phyloP scores from a whole-genome alignment of 495 filamentous ascomycete species.

The Penicillium paxilli region DNA sequence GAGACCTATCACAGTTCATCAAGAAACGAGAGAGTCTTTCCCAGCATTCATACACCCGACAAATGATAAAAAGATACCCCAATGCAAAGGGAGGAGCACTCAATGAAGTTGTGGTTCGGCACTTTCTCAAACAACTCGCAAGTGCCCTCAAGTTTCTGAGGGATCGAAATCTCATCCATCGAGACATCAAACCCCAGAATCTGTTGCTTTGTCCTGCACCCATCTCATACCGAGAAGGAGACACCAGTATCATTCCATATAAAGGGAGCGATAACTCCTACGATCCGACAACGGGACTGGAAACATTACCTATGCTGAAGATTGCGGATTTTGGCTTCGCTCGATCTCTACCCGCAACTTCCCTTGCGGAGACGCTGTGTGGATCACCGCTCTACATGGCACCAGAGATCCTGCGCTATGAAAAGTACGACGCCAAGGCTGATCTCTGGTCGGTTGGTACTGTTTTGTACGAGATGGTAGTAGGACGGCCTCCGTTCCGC shows the following conservation, averaged over 20 bases:
- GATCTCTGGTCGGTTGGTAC: constrained; percentile 98
- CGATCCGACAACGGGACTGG: constrained; percentile 78
- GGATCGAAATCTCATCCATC: constrained; percentile 83
- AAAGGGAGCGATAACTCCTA: constrained; percentile 73
- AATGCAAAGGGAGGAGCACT: constrained; percentile 76
- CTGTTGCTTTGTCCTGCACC: constrained; percentile 86
- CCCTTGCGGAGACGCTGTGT: constrained; percentile 92
- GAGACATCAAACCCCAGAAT: constrained; percentile 97
- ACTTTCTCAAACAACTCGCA: constrained; percentile 94
- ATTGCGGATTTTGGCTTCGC: constrained; percentile 98
- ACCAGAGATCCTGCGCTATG: constrained; percentile 93
- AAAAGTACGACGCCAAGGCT: constrained; percentile 95
- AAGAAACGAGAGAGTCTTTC: constrained; percentile 81
- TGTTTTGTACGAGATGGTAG: constrained; percentile 92
- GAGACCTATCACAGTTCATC: constrained; percentile 91
- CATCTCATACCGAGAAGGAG: constrained; percentile 53
- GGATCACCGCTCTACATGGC: constrained; percentile 99
- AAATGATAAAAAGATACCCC: constrained; percentile 91
- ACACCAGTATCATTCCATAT: constrained; percentile 52
- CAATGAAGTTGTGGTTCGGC: constrained; percentile 89
- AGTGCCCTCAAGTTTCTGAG: constrained; percentile 90
- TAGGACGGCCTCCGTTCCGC: constrained; percentile 85
- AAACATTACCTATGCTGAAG: constrained; percentile 90
- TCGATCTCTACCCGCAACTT: constrained; percentile 81
- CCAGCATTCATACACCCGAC: constrained; percentile 71